Base-by-base conservation (phyloP, 371 early-diverging fungal genomes). In the Mucor ambiguus region DNA sequence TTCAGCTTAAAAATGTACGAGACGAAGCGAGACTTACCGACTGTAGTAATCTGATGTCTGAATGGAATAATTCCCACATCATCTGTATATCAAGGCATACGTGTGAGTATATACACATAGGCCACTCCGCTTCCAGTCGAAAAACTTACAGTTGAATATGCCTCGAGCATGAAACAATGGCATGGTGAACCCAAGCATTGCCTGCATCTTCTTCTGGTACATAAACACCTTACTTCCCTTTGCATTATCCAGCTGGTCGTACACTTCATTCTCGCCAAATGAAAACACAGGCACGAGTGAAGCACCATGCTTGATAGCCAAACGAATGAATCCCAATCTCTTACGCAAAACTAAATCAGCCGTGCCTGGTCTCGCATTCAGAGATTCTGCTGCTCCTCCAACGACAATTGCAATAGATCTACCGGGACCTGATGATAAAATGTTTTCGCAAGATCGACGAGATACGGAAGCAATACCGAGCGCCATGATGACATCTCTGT, bases 211-310 rank as follows among this genome's bases (percentile, higher is more conserved):
- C 38, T 84, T 81, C 65, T 93, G 92, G 37, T 87, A 37, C n/a
- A 73, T 58, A 35, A 82, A 85, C 7, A 90, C 48, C 49, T 71
- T 69, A 18, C 89, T 84, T 16, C 82, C 85, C 26, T 76, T 41
- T 43, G 70, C 57, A 58, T 85, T 87, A 64, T 82, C 81, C 30
- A 89, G 74, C 46, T 90, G 88, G 54, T 85, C 84, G 64, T 88
- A 94, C 14, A 94, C 66, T 35, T 94, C 92, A 73, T 93, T 94
- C 73, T 95, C 95, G 38, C 95, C 95, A 83, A 95, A 93, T 1
- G 87, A 84, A 67, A 90, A 87, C 0, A 88, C 82, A 5, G 95
- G 95, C 1, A 92, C 91, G 33, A 94, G 67, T 12, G 83, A 79
- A 11, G 91, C 89, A 2, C 84, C 74, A 29, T 87, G 88, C 62